Conservation (phyloP, 169 alveolate genomes). For the Neospora caninum region DNA sequence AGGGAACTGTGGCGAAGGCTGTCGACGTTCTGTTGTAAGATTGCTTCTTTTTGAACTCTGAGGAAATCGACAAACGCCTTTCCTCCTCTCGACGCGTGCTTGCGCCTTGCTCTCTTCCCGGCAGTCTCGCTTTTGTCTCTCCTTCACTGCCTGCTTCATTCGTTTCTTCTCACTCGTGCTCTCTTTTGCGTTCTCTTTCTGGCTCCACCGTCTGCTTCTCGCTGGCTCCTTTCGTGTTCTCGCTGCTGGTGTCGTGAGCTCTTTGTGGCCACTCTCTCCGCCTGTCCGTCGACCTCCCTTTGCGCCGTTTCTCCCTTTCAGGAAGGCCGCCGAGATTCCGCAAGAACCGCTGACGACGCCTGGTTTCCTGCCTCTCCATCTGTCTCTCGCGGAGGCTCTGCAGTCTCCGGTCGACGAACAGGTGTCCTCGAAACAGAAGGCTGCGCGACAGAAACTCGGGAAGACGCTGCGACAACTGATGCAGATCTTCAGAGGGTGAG, state of each 20-base stretch:
- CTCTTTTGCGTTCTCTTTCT: not conserved
- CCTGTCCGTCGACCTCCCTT: too few species aligned
- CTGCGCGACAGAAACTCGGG: not conserved
- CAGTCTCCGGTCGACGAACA: not conserved
- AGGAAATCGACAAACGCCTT: not conserved
- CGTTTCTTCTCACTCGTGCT: not conserved
- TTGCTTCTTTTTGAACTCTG: not conserved
- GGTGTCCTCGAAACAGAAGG: not conserved
- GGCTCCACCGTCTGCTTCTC: not conserved
- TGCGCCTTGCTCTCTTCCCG: not conserved
- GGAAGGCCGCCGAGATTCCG: not conserved
- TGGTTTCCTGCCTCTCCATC: not conserved
- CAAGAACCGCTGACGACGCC: not conserved
- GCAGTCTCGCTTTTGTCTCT: not conserved
- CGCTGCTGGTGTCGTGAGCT: not conserved
- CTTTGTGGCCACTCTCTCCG: too few species aligned
- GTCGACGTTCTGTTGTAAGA: not conserved
- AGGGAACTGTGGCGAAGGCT: conserved; percentile 10
- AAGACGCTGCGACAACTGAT: not conserved
- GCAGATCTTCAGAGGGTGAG: not conserved
- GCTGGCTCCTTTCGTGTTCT: not conserved
- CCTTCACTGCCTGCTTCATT: not conserved
- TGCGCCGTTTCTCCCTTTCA: not conserved
- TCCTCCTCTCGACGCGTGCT: not conserved
- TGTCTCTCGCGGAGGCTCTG: not conserved